Evolutionary conservation across 768 basidiomycete genomes (phyloP).

Genomic region (Mycena polygramma): DNA sequence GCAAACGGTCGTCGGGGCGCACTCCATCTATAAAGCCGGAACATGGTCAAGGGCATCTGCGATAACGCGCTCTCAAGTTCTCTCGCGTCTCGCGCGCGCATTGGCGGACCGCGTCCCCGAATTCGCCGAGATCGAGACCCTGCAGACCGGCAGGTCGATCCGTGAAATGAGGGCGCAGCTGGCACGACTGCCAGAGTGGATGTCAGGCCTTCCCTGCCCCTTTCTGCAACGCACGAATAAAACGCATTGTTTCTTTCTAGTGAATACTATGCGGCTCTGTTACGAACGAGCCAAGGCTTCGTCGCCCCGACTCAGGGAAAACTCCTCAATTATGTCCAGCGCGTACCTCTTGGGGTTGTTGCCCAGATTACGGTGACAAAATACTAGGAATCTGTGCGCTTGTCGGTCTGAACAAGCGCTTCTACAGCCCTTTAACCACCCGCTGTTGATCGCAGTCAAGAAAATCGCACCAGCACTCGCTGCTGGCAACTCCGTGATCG

Average conservation of each 20-base stretch:
- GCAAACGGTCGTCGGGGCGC: conserved; percentile 65
- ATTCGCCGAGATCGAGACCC: conserved; percentile 74
- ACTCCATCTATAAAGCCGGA: conserved; percentile 73
- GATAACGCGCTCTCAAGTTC: conserved; percentile 71
- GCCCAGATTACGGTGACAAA: conserved; percentile 83
- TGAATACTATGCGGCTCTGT: conserved; percentile 81
- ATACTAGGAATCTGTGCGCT: not conserved
- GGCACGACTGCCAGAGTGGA: conserved; percentile 85
- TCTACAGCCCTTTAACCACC: conserved; percentile 87
- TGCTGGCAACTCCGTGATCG: conserved; percentile 85
- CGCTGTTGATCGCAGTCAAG: conserved; percentile 89
- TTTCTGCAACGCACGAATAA: not conserved
- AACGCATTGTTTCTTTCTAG: conserved; percentile 50
- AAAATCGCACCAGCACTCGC: conserved; percentile 90
- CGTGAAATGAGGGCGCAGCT: conserved; percentile 89
- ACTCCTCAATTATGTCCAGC: conserved; percentile 82
- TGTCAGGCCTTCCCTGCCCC: conserved; percentile 60
- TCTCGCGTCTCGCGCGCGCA: conserved; percentile 72
- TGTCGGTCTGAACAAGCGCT: not conserved
- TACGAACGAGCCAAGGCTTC: conserved; percentile 77
- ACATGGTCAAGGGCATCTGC: conserved; percentile 77
- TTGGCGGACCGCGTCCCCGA: conserved; percentile 70
- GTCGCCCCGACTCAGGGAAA: conserved; percentile 86
- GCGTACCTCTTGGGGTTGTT: conserved; percentile 89
- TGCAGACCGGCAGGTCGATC: conserved; percentile 86